Percentiles rank a stretch among this genome's conserved stretches.
Evolutionary conservation across 495 filamentous ascomycete genomes (phyloP).

Genomic region (Xylaria nigripes): DNA sequence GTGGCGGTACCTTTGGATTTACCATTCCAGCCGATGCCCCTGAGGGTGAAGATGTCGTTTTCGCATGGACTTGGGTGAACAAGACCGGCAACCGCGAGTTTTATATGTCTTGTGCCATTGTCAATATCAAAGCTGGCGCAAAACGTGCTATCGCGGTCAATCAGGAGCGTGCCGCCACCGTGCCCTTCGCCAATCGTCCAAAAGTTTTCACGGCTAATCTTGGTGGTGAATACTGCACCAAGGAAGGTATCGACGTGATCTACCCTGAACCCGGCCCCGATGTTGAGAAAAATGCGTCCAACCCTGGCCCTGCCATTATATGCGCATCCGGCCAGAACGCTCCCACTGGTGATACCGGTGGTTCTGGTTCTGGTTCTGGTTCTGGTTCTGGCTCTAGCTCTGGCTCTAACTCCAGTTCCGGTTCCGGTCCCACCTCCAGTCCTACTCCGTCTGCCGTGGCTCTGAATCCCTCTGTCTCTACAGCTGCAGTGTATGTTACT

Average conservation of each 20-base stretch:
- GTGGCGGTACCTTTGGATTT: conserved; percentile 47
- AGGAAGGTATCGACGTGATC: conserved; percentile 46
- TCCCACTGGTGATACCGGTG: conserved; percentile 16
- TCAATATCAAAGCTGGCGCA: conserved; percentile 41
- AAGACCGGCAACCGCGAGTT: conserved; percentile 58
- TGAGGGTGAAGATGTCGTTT: conserved; percentile 48
- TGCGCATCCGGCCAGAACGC: conserved; percentile 28
- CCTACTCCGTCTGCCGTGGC: not conserved
- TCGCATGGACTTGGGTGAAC: conserved; percentile 63
- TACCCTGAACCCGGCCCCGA: conserved; percentile 69
- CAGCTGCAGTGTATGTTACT: conserved; percentile 9
- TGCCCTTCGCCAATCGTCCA: conserved; percentile 45
- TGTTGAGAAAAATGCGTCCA: conserved; percentile 36
- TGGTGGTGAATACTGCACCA: conserved; percentile 43
- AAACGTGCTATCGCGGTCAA: conserved; percentile 21
- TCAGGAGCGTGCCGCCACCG: conserved; percentile 25
- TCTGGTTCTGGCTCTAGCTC: conserved; percentile 11
- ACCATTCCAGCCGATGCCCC: conserved; percentile 53
- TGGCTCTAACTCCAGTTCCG: conserved; percentile 15
- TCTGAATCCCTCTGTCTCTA: not conserved
- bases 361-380: conserved; percentile 3
- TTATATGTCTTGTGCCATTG: conserved; percentile 59
- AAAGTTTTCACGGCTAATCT: conserved; percentile 54
- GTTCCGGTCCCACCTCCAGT: conserved; percentile 5
- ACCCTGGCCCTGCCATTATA: conserved; percentile 22